Evolutionary conservation across 1,139 yeast species (phyloP).

Genomic region (Hemisphaericaspora subhashii): DNA sequence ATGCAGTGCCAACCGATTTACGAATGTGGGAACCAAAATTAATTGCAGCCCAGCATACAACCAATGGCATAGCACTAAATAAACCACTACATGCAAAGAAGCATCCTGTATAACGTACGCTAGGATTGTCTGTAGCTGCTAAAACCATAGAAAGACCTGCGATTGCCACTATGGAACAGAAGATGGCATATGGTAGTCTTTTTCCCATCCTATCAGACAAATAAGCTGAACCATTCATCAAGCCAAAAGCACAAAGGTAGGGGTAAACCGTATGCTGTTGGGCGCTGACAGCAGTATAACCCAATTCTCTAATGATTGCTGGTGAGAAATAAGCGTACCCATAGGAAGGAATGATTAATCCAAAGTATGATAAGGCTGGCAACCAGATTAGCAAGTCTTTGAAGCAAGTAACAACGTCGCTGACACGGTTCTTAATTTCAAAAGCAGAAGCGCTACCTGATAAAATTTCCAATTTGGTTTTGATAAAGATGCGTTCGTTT

Average conservation of each 20-base stretch:
- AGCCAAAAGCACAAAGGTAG: slow-evolving; percentile 64
- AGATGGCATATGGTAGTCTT: slow-evolving; percentile 50
- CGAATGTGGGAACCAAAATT: slow-evolving; percentile 71
- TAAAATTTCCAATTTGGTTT: slow-evolving; percentile 53
- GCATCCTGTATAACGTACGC: slow-evolving; percentile 67
- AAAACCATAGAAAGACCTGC: slow-evolving; percentile 56
- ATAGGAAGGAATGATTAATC: slow-evolving; percentile 64
- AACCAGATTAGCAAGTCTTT: slow-evolving; percentile 52
- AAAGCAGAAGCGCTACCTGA: slow-evolving; percentile 54
- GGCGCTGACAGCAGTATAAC: slow-evolving; percentile 60
- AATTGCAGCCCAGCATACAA: slow-evolving; percentile 70
- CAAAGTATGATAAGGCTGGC: slow-evolving; percentile 61
- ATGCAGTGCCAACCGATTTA: slow-evolving; percentile 71
- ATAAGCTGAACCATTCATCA: slow-evolving; percentile 47
- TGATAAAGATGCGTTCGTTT: slow-evolving; percentile 49
- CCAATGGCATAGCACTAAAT: slow-evolving; percentile 71
- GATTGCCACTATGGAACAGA: slow-evolving; percentile 43
- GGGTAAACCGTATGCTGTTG: slow-evolving; percentile 72
- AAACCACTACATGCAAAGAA: slow-evolving; percentile 66
- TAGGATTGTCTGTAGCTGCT: slow-evolving; percentile 31
- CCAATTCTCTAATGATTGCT: slow-evolving; percentile 56
- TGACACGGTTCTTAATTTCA: slow-evolving; percentile 45
- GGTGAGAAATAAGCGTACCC: too few relatives aligned
- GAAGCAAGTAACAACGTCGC: slow-evolving; percentile 42
- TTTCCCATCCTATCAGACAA: slow-evolving; percentile 48